phyloP scores from a whole-genome alignment of 2,329 filamentous ascomycete genomes.

The Cercospora beticola region DNA sequence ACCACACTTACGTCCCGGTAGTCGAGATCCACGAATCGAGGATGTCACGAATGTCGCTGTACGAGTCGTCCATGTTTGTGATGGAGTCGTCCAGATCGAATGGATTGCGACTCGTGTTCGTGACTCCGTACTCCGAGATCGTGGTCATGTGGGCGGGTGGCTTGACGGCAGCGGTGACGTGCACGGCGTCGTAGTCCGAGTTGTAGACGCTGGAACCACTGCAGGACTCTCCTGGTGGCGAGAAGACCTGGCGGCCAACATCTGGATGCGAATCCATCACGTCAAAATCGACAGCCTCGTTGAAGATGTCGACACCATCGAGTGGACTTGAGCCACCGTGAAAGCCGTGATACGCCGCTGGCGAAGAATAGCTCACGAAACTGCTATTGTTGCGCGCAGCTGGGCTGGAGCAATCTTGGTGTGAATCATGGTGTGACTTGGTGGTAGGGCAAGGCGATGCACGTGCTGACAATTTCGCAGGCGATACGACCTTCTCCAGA shows the following conservation, averaged over 20 bases:
- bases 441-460: conserved; percentile 25
- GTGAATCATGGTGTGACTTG: conserved; percentile 7
- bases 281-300: conserved; percentile 27
- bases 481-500: conserved; percentile 27
- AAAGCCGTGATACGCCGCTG: conserved; percentile 20
- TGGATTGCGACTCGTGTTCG: conserved; percentile 63
- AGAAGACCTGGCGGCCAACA: conserved; percentile 29
- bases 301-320: conserved; percentile 26
- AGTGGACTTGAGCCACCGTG: conserved; percentile 26
- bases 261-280: conserved; percentile 29
- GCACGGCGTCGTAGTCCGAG: conserved; percentile 29
- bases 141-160: conserved; percentile 37
- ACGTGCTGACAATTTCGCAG: conserved; percentile 28
- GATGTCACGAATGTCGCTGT: conserved; percentile 28
- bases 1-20: conserved; percentile 9
- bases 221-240: conserved; percentile 33
- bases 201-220: conserved; percentile 33
- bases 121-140: conserved; percentile 81
- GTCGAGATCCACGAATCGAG: conserved; percentile 28
- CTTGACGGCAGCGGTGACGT: conserved; percentile 25
- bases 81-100: conserved; percentile 24
- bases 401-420: conserved; percentile 22
- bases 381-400: conserved; percentile 11
- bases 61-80: conserved; percentile 22
- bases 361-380: conserved; percentile 24